These are phyloP conservation scores for Coemansia interrupta DNA, from an alignment of 192 early-diverging fungal genomes.

Conservation along the genomic window DNA sequence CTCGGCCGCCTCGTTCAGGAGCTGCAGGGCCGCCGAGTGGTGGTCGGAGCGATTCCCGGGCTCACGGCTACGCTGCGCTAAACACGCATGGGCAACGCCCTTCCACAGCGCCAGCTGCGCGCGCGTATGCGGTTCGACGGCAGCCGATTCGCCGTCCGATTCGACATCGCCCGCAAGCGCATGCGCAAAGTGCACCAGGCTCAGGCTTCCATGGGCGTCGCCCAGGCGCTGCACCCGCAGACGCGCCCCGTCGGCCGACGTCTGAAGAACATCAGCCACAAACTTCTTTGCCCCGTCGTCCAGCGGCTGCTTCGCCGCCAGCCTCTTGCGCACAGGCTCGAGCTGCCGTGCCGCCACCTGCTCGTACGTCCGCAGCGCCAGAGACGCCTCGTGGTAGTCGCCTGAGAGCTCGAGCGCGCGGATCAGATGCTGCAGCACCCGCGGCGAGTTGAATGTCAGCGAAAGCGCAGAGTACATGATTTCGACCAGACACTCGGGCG, in stretches of 20 bases:
- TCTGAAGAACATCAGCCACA: conserved; percentile 24
- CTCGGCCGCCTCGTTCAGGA: conserved; percentile 54
- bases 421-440: conserved; percentile 62
- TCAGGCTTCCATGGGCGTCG: conserved; percentile 34
- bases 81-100: conserved; percentile 29
- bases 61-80: conserved; percentile 56
- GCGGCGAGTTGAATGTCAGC: conserved; percentile 70
- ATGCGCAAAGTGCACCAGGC: conserved; percentile 42
- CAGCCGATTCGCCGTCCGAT: neutral
- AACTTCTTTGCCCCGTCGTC: conserved; percentile 3
- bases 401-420: conserved; percentile 58
- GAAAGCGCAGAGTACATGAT: conserved; percentile 61
- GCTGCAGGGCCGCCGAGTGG: conserved; percentile 58
- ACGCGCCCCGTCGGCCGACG: conserved; percentile 47
- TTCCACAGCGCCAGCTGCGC: conserved; percentile 47
- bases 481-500: conserved; percentile 49
- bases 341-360: conserved; percentile 54
- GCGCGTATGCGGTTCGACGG: neutral
- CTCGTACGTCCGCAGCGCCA: conserved; percentile 63
- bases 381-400: conserved; percentile 72
- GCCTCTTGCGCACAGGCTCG: conserved; percentile 26
- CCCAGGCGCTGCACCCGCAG: conserved; percentile 38
- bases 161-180: conserved; percentile 39
- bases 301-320: conserved; percentile 15
- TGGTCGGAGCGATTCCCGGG: conserved; percentile 60